phyloP scores from a whole-genome alignment of 768 basidiomycete genomes.

The Gyrodon lividus region DNA sequence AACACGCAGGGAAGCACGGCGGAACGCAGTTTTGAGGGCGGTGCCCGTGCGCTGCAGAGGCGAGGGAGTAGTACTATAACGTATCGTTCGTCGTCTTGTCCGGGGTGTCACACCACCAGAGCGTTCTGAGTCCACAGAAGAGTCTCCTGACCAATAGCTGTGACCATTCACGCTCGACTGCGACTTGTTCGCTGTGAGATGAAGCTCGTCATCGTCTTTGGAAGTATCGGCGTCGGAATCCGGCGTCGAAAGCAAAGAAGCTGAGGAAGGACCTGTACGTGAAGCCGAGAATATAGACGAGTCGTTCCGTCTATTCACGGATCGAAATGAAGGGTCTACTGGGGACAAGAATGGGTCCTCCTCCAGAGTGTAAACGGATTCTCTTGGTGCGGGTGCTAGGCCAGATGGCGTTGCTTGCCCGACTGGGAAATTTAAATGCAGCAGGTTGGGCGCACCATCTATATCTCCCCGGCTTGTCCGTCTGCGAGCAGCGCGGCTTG shows the following conservation, averaged over 20 bases:
- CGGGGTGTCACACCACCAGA: constrained; percentile 40
- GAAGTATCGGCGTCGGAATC: constrained; percentile 39
- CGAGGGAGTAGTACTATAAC: constrained; percentile 55
- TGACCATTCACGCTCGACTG: constrained; percentile 29
- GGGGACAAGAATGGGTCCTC: constrained; percentile 54
- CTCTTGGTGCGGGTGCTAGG: constrained; percentile 19
- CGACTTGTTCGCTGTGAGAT: constrained; percentile 55
- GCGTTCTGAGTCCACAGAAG: constrained; percentile 47
- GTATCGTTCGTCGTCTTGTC: constrained; percentile 38
- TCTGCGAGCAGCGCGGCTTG: constrained; percentile 42
- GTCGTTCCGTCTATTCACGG: constrained; percentile 12
- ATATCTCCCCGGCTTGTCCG: constrained; percentile 58
- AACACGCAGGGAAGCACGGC: constrained; percentile 73
- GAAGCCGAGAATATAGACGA: constrained; percentile 41
- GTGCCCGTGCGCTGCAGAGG: constrained; percentile 62
- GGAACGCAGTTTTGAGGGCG: constrained; percentile 56
- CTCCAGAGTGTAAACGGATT: constrained; percentile 23
- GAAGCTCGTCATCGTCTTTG: constrained; percentile 58
- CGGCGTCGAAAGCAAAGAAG: constrained; percentile 44
- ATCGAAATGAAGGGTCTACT: constrained; percentile 33
- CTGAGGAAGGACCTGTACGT: constrained; percentile 49
- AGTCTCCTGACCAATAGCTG: constrained; percentile 25
- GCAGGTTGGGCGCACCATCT: constrained; percentile 48
- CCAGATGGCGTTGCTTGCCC: constrained; percentile 22
- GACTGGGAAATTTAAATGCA: constrained; percentile 37